Evolutionary conservation across 805 yeast species (phyloP).

Genomic region (Saccharomycopsis sp.): DNA sequence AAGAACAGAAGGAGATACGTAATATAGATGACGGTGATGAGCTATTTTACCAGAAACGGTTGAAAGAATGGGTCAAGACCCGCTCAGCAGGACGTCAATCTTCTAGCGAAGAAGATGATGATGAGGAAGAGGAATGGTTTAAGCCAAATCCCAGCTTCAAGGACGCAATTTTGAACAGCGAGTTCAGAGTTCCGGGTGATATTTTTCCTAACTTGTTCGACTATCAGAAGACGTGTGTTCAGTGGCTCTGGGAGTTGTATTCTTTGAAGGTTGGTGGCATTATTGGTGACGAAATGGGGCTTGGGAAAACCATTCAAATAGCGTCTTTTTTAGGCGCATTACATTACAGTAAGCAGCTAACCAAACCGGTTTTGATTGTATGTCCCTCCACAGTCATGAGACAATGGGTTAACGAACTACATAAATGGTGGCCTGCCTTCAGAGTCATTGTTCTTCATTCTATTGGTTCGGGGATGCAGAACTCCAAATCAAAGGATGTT

Average conservation of each 20-base stretch:
- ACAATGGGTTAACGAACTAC: conserved; percentile 97
- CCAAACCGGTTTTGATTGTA: conserved; percentile 76
- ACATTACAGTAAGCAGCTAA: conserved; percentile 69
- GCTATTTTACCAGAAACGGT: conserved; percentile 48
- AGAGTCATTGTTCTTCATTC: conserved; percentile 83
- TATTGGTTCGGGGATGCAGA: conserved; percentile 80
- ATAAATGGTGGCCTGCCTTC: conserved; percentile 97
- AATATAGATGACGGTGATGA: conserved; percentile 83
- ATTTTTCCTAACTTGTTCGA: conserved; percentile 81
- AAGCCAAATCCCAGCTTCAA: conserved; percentile 71
- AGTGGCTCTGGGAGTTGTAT: conserved; percentile 95
- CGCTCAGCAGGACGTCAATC: conserved; percentile 38
- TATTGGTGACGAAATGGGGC: conserved; percentile 96
- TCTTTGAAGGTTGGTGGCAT: conserved; percentile 90
- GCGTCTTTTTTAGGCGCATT: conserved; percentile 87
- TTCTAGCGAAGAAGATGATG: conserved; percentile 21
- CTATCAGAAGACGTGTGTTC: conserved; percentile 93
- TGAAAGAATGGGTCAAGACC: conserved; percentile 50
- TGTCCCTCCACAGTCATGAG: conserved; percentile 96
- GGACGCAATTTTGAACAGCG: conserved; percentile 68
- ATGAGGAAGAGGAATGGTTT: conserved; percentile 51
- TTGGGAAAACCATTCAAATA: conserved; percentile 92
- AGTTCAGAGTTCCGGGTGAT: conserved; percentile 81
- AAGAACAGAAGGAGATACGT: conserved; percentile 32
- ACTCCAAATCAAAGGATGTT: conserved; percentile 29